Evolutionary conservation across 2,329 filamentous ascomycete species (phyloP).

Genomic region (Byssochlamys sp.): DNA sequence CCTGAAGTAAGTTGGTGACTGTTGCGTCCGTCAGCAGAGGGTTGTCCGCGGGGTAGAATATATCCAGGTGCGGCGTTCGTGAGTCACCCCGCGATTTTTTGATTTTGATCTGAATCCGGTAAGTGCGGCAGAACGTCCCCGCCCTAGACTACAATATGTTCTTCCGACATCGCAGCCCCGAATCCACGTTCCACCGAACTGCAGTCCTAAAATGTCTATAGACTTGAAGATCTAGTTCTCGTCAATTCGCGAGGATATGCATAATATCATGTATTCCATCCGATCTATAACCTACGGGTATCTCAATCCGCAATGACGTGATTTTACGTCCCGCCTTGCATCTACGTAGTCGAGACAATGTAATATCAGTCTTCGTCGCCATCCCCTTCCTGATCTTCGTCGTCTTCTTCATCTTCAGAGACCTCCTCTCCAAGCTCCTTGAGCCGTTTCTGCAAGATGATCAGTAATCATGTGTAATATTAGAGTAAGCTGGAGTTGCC

Average conservation of each 20-base stretch:
- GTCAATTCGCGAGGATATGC: neutral
- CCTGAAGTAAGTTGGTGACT: neutral
- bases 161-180: neutral
- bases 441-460: constrained; percentile 48
- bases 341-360: neutral
- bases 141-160: neutral
- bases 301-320: neutral
- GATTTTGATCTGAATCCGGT: constrained; percentile 2
- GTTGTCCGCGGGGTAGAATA: constrained; percentile 14
- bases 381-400: constrained; percentile 47
- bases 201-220: neutral
- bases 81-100: constrained; percentile 6
- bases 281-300: neutral
- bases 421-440: constrained; percentile 59
- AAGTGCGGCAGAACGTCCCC: neutral
- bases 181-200: neutral
- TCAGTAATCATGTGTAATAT: constrained; percentile 12
- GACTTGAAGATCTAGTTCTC: neutral
- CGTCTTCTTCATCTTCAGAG: constrained; percentile 66
- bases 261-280: neutral
- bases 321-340: neutral
- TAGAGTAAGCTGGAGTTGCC: constrained; percentile 14
- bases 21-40: constrained; percentile 10
- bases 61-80: neutral
- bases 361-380: constrained; percentile 30